Evolutionary conservation across 1,284 basidiomycete genomes (phyloP), one percentile per base, ranked within the genome.

Genomic region (Ceratobasidium sp.): DNA sequence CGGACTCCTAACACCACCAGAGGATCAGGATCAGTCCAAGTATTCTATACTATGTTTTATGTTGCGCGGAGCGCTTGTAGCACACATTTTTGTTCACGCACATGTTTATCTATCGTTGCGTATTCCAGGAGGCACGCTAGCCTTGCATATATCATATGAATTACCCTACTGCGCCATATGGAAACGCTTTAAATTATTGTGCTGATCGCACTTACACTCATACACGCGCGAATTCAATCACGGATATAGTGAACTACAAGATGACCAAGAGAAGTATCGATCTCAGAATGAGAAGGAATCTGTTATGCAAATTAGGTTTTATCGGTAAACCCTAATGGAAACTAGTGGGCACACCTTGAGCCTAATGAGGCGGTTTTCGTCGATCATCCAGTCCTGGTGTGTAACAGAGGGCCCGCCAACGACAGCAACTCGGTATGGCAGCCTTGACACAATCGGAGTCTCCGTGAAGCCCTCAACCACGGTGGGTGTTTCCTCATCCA

Each of bases 361-460:
- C 14, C 58, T 22, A 3, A 61, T 14, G 13, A 61, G 29, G n/a
- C 58, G 19, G 11, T 61, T 24, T 14, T 39, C 58, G 9, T 41
- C 58, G 9, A 61, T 61, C 37, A 41, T 41, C 37, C 39, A 61
- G 13, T 8, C 22, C 9, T 13, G 5, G 22, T 61, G 27, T 13
- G 22, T 7, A 2, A 22, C n/a, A n/a, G n/a, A n/a, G n/a, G 13
- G 4, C n/a, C 37, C 37, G n/a, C 9, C 37, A 27, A 61, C 27
- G 2, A 14, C 46, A 4, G 16, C 13, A 3, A 69, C 53, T 31
- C 51, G n/a, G 34, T 58, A 69, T 9, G 66, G 66, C 13, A 69
- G 43, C 24, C 66, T 53, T 6, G 66, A 69, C 29, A 69, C 31
- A 34, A 69, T 58, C 16, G 66, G 53, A 8, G 13, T 9, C n/a